Conservation (phyloP, 176 grass and related monocot genomes). For the Carex kokanica region DNA sequence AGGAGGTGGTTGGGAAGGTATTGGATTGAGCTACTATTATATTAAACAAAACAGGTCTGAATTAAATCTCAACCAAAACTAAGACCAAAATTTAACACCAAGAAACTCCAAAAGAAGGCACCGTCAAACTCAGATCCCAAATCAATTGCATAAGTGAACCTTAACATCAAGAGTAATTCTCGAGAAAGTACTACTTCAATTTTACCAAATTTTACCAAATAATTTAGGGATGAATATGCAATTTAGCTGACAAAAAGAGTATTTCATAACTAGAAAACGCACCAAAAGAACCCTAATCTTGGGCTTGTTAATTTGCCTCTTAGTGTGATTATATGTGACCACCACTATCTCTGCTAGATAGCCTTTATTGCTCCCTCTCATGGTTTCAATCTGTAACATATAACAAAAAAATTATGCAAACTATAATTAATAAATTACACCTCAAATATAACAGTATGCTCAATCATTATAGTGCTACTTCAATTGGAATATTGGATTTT, state of each 20-base stretch:
- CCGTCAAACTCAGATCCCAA: background rate
- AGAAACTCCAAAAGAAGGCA: background rate
- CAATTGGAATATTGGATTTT: background rate
- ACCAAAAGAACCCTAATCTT: slow-evolving; percentile 89
- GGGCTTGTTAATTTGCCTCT: slow-evolving; percentile 35
- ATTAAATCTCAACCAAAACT: background rate
- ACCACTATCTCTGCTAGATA: slow-evolving; percentile 68
- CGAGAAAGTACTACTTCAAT: background rate
- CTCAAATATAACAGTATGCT: background rate
- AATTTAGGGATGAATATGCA: background rate
- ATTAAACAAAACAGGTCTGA: background rate
- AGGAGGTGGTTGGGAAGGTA: background rate
- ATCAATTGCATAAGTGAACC: background rate
- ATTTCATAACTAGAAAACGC: slow-evolving; percentile 36
- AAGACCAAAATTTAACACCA: background rate
- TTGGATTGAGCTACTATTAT: background rate
- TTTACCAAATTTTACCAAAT: background rate
- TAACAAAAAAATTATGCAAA: background rate
- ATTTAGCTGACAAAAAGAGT: background rate
- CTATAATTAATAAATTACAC: background rate
- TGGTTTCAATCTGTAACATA: slow-evolving; percentile 62
- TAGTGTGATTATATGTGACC: slow-evolving; percentile 67
- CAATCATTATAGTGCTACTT: background rate
- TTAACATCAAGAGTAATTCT: background rate
- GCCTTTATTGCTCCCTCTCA: slow-evolving; percentile 57